These are phyloP conservation scores for Sherardia arvensis DNA, from an alignment of 257 asterid species.

Conservation along the genomic window DNA sequence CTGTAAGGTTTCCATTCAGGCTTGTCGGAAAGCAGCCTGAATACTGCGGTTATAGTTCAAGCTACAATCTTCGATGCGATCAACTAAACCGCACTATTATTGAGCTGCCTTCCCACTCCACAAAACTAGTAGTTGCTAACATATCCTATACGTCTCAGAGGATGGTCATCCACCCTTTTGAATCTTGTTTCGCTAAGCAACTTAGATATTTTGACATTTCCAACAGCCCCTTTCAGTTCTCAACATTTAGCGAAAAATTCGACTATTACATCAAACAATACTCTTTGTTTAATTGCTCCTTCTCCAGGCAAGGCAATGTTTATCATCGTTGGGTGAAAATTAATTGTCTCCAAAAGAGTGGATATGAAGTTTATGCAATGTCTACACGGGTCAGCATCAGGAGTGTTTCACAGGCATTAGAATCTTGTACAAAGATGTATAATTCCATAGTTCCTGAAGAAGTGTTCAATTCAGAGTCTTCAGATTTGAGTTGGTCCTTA, in stretches of 20 bases:
- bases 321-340: background rate
- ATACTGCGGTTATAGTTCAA: conserved; percentile 9
- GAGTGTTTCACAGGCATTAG: background rate
- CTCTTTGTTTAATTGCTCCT: background rate
- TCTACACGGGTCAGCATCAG: background rate
- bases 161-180: background rate
- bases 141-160: background rate
- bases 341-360: background rate
- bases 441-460: background rate
- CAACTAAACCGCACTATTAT: background rate
- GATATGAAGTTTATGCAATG: background rate
- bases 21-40: background rate
- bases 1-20: conserved; percentile 4
- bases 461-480: background rate
- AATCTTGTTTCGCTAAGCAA: background rate
- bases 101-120: conserved; percentile 1
- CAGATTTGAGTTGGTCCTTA: background rate
- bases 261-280: fast-evolving
- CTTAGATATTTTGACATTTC: conserved; percentile 5
- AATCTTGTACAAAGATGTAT: conserved; percentile 8
- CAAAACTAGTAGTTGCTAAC: background rate
- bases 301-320: background rate
- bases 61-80: background rate
- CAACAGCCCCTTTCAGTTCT: too few relatives aligned
- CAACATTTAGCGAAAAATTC: too few relatives aligned